phyloP scores from a whole-genome alignment of 495 filamentous ascomycete genomes.

The Talaromyces liani region DNA sequence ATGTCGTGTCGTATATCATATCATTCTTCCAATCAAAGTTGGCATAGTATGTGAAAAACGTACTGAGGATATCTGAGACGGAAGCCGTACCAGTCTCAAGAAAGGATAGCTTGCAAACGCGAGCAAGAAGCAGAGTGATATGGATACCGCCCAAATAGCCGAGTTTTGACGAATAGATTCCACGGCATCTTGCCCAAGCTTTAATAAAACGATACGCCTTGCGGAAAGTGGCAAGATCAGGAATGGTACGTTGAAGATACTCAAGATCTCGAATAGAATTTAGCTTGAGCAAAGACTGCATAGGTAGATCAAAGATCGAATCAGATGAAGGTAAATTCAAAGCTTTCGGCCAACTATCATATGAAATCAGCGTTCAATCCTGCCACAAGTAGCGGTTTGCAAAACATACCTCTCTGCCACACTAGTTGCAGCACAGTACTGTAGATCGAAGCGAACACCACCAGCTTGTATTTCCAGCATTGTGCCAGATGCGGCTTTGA shows the following conservation, averaged over 20 bases:
- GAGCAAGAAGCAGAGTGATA: slow-evolving; percentile 46
- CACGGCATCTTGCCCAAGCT: slow-evolving; percentile 46
- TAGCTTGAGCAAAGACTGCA: slow-evolving; percentile 41
- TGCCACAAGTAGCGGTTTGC: not conserved
- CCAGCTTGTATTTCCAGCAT: slow-evolving; percentile 48
- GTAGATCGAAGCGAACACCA: slow-evolving; percentile 46
- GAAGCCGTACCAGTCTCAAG: slow-evolving; percentile 15
- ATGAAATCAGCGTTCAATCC: slow-evolving; percentile 8
- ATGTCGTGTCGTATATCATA: slow-evolving; percentile 44
- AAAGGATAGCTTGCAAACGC: slow-evolving; percentile 42
- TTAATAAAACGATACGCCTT: slow-evolving; percentile 44
- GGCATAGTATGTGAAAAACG: slow-evolving; percentile 54
- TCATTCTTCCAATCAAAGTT: slow-evolving; percentile 42
- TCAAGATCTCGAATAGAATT: slow-evolving; percentile 49
- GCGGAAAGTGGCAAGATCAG: slow-evolving; percentile 42
- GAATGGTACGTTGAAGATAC: slow-evolving; percentile 45
- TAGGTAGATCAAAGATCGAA: slow-evolving; percentile 39
- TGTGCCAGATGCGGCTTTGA: slow-evolving; percentile 42
- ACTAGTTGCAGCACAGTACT: slow-evolving; percentile 48
- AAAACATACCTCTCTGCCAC: slow-evolving; percentile 29
- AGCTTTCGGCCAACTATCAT: slow-evolving; percentile 22
- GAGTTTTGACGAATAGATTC: slow-evolving; percentile 50
- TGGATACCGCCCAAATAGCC: slow-evolving; percentile 53
- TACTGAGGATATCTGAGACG: slow-evolving; percentile 32
- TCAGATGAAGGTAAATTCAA: slow-evolving; percentile 22